Evolutionary conservation across 2,329 filamentous ascomycete species (phyloP), one percentile per base, ranked within the genome.

Genomic region (Metarhizium guizhouense): DNA sequence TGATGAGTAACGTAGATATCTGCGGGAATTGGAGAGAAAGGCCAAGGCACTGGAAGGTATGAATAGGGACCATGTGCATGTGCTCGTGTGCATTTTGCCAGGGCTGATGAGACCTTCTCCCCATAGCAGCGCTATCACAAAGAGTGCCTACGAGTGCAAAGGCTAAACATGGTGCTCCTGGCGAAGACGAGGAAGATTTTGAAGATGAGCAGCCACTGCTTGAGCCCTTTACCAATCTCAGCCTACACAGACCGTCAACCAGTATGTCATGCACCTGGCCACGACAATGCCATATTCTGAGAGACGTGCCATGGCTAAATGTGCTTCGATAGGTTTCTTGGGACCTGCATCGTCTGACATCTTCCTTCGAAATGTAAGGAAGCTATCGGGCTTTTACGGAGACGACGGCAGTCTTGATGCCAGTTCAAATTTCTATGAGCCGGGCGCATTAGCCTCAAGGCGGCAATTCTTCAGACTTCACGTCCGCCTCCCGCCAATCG

Each of bases 401-500:
- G 66, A 69, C 47, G 70, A 70, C 16, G 62, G 60, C 4, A 64
- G 62, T 43, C 59, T 72, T 2, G 68, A 72, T 13, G 59, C 63
- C 1, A 64, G 64, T 29, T 60, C 64, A 2, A 64, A 67, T 40
- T 67, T 72, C 30, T 72, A 70, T 52, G 68, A 72, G 29, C 67
- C 67, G 1, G 64, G 62, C 2, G 65, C 67, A 3, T 58, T 74
- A 8, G 68, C 70, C 0, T 69, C 70, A 1, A 63, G 69, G 4
- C 62, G 66, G 8, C 63, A 62, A 16, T 53, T 56, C 3, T 62
- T 63, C 20, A 57, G 58, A 8, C 57, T 56, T 5, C 61, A 59
- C 6, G 59, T 75, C 20, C 67, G 72, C 14, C 65, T 81, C 1
- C 79, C 79, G 0, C 77, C 78, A 0, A 69, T 74, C 11, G 75